Evolutionary conservation across 2,329 filamentous ascomycete species (phyloP), one percentile per base, ranked within the genome.

Genomic region (Zymoseptoria passerinii): DNA sequence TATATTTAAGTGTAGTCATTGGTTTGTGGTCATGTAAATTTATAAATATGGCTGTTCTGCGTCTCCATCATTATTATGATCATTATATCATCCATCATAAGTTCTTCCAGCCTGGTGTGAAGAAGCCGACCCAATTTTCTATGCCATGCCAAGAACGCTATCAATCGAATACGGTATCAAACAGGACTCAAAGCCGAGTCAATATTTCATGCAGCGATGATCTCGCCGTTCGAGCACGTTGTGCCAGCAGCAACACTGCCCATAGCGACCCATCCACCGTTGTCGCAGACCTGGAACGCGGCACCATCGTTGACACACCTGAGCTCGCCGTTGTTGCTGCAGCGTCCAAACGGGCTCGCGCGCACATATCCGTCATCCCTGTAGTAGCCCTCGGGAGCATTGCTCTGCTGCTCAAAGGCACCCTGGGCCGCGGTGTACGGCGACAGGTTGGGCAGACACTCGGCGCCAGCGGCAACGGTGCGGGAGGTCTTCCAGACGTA

Each of bases 381-480:
- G 52, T 70, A 69, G 50, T 62, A 67, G 13, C 69, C 70, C 8
- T 20, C 52, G n/a, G 61, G 57, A 19, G 65, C 63, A 20, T 60
- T 62, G 3, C 60, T 65, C 53, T 71, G 68, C 58, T 71, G 69
- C 13, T 53, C 65, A 29, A 68, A 63, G 28, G 58, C 50, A 20
- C 49, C 44, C 6, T 58, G 67, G 8, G 57, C 48, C 9, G 53
- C 52, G 2, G 63, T 57, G 57, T 67, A 70, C 1, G 68, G 66
- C 3, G 64, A 63, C 35, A 72, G 60, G 53, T 65, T 63, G 1
- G 73, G 72, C 48, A 71, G 58, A 55, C 74, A 76, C 48, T 64
- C 61, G 69, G 75, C 74, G 8, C 73, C 74, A 2, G 62, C 67
- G 5, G 70, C 66, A 16, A 74, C 72, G 13, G 60, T 57, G 8